Conservation (phyloP, 257 asterid genomes). For the Penstemon barbatus region DNA sequence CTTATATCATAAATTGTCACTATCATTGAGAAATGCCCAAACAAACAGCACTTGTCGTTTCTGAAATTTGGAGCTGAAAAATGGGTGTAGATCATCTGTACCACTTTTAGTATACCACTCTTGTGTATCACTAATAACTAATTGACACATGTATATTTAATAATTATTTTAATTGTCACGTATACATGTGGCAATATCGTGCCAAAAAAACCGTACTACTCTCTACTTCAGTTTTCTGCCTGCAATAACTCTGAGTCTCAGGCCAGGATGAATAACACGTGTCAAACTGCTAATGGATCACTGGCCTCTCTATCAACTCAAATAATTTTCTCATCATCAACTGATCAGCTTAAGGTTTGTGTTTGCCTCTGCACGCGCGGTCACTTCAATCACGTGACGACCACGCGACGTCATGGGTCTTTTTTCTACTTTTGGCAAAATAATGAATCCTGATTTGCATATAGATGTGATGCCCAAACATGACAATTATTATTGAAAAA, state of each 20-base stretch:
- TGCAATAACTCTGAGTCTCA: neutral
- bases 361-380: slow-evolving; percentile 1
- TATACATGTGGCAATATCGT: too few species aligned
- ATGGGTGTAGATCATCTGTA: too few species aligned
- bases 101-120: too few species aligned
- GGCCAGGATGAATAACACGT: slow-evolving; percentile 1
- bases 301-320: slow-evolving; percentile 25
- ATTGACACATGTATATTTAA: too few species aligned
- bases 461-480: slow-evolving; percentile 13
- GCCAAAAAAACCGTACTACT: slow-evolving; percentile 1
- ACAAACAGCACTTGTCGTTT: too few species aligned
- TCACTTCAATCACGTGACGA: slow-evolving; percentile 36
- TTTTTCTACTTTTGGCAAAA: slow-evolving; percentile 23
- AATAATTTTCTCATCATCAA: slow-evolving; percentile 20
- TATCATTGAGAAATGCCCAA: too few species aligned
- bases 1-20: too few species aligned
- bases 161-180: too few species aligned
- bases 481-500: too few species aligned
- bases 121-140: too few species aligned
- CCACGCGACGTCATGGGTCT: slow-evolving; percentile 30
- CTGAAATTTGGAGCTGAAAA: too few species aligned
- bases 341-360: neutral
- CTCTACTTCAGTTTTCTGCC: neutral
- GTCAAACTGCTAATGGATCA: slow-evolving; percentile 4
- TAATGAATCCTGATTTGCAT: neutral